A percentile compares a stretch with the other conserved stretches of the same genome.
These are phyloP conservation scores for Phaeosphaeria sp. DNA, from an alignment of 2,329 filamentous ascomycete species.

Conservation along the genomic window DNA sequence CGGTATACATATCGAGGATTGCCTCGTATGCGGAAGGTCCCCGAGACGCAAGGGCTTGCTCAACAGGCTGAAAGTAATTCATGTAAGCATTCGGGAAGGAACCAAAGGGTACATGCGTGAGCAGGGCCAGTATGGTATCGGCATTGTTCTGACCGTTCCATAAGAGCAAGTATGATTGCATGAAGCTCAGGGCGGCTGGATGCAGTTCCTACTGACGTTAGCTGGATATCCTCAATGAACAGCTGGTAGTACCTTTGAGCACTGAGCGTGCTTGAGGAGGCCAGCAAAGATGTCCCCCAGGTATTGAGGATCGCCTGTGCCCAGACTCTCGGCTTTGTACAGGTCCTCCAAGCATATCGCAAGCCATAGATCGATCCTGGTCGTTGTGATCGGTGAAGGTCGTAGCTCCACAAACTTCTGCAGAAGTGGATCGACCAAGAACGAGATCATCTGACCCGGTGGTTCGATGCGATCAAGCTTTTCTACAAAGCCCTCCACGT, in stretches of 20 bases:
- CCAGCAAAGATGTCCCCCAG: conserved; percentile 41
- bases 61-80: conserved; percentile 48
- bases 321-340: conserved; percentile 25
- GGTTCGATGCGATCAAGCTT: conserved; percentile 80
- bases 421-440: conserved; percentile 75
- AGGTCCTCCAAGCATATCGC: conserved; percentile 46
- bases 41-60: conserved; percentile 49
- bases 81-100: conserved; percentile 57
- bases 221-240: not conserved
- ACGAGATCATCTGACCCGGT: conserved; percentile 81
- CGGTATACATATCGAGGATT: conserved; percentile 72
- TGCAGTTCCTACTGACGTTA: conserved; percentile 38
- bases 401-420: conserved; percentile 74
- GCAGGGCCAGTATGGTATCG: conserved; percentile 60
- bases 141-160: conserved; percentile 46
- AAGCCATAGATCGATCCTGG: conserved; percentile 49
- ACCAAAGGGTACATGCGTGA: conserved; percentile 49
- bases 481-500: conserved; percentile 70
- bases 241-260: conserved; percentile 39
- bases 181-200: conserved; percentile 38
- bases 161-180: conserved; percentile 41
- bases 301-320: conserved; percentile 22
- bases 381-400: conserved; percentile 32
- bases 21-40: conserved; percentile 60
- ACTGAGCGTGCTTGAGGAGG: conserved; percentile 40